These are phyloP conservation scores for Podospora sp. DNA, from an alignment of 495 filamentous ascomycete species.

Conservation along the genomic window DNA sequence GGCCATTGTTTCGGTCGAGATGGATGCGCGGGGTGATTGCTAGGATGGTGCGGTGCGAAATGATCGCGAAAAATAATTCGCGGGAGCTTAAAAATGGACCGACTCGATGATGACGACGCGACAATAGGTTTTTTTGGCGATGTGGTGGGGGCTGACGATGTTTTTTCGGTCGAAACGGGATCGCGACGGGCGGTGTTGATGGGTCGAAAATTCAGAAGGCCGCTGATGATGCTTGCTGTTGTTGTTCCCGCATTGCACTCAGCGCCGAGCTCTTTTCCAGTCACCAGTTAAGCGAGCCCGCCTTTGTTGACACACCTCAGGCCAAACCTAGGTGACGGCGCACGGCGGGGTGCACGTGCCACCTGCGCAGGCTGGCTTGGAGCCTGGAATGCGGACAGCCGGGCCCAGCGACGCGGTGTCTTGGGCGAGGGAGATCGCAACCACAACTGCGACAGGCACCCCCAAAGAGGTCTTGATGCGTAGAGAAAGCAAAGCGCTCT, in stretches of 20 bases:
- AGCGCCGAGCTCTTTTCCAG: constrained; percentile 11
- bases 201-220: constrained; percentile 41
- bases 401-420: not conserved
- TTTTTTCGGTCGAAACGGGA: constrained; percentile 1
- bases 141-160: constrained; percentile 28
- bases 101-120: constrained; percentile 26
- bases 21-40: constrained; percentile 35
- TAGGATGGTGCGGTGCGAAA: constrained; percentile 13
- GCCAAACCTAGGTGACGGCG: not conserved
- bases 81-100: constrained; percentile 13
- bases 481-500: constrained; percentile 3
- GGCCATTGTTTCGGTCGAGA: constrained; percentile 49
- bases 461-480: not conserved
- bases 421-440: constrained; percentile 1
- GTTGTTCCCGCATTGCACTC: constrained; percentile 32
- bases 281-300: constrained; percentile 23
- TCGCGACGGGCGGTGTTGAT: constrained; percentile 39
- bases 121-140: constrained; percentile 16
- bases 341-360: constrained; percentile 23
- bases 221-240: constrained; percentile 34
- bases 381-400: constrained; percentile 1
- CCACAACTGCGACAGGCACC: not conserved
- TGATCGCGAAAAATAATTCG: constrained; percentile 15
- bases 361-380: constrained; percentile 16
- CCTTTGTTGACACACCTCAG: constrained; percentile 24